Base-by-base conservation (phyloP, 257 asterid species). In the Plantago ovata region DNA sequence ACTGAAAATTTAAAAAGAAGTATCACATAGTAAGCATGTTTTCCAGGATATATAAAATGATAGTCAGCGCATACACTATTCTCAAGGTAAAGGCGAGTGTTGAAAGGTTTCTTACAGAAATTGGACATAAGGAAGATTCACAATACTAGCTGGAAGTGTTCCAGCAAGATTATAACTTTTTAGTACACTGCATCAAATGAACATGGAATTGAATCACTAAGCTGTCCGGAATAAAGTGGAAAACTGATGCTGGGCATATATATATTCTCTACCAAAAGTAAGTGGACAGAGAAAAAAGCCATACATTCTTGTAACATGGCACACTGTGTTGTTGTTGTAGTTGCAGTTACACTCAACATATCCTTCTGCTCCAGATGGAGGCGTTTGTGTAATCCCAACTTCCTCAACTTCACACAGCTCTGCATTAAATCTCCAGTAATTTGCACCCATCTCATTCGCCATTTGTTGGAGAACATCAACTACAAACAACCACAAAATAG, bases 111-210 rank as follows among this genome's bases (percentile, higher is more conserved):
- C 83, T 74, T 80, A 92, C 98, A 92, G 61, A 22, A 66, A 63
- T 71, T 61, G 74, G 69, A 92, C 81, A 65, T 85, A 70, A 9
- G 87, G 93, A 70, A 92, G 94, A 58, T 77, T 73, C 61, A 46
- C 61, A 50, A 88, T 63, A 58, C 69, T 76, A 45, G 69, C 65
- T 7, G 98, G 95, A 74, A 88, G 94, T 62, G 65, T 64, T 66
- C 98, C 98, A 9, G 90, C 85, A 65, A 92, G 90, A 80, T 71
- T 82, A 63, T 65, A 73, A 75, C 87, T 41, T 78, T 92, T 92
- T 4, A 92, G 75, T 70, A 59, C 83, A 62, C 98, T 92, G 94
- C 79, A 80, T 60, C 42, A 38, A 57, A 47, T 38, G 21, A 56
- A 67, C 28, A 66, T 22, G 36, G 47, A 51, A 13, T 11, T 9